These are phyloP conservation scores for Phytophthora macrochlamydospora DNA, from an alignment of 352 stramenopile genomes.

Conservation along the genomic window DNA sequence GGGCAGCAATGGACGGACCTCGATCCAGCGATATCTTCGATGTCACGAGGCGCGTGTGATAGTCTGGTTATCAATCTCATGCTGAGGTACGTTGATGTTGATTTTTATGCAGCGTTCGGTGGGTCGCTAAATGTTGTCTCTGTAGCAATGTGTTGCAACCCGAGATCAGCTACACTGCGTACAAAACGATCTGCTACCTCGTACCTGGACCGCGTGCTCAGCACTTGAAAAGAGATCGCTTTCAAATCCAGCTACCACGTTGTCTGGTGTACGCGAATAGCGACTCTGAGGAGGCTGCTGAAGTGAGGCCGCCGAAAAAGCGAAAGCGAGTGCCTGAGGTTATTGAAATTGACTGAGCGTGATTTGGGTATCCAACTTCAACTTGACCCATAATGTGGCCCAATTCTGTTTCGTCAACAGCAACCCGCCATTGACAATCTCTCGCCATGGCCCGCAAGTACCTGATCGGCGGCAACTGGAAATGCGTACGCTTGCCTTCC, in stretches of 20 bases:
- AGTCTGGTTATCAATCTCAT: slow-evolving; percentile 60
- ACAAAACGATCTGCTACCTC: slow-evolving; percentile 79
- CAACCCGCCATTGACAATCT: not conserved
- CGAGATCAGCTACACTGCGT: slow-evolving; percentile 80
- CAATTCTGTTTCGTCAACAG: slow-evolving; percentile 23
- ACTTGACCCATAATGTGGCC: slow-evolving; percentile 10
- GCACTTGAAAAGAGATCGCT: slow-evolving; percentile 27
- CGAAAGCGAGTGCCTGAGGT: slow-evolving; percentile 22
- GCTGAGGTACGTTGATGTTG: slow-evolving; percentile 28
- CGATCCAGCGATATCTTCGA: slow-evolving; percentile 38
- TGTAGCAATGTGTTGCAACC: slow-evolving; percentile 57
- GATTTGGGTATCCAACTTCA: slow-evolving; percentile 18
- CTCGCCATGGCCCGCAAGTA: slow-evolving; percentile 69
- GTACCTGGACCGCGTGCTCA: slow-evolving; percentile 47
- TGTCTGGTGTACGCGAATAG: slow-evolving; percentile 7
- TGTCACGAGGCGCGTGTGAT: slow-evolving; percentile 51
- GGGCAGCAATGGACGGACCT: slow-evolving; percentile 39
- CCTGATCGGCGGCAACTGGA: slow-evolving; percentile 96
- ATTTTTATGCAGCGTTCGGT: not conserved
- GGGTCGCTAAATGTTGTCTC: not conserved
- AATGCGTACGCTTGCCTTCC: slow-evolving; percentile 59
- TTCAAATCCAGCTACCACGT: slow-evolving; percentile 23
- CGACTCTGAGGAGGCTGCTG: not conserved
- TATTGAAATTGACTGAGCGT: slow-evolving; percentile 31
- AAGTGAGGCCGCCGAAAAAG: slow-evolving; percentile 20